Evolutionary conservation across 2,329 filamentous ascomycete genomes (phyloP), one percentile per base, ranked within the genome.

Genomic region (Penicillium sp.): DNA sequence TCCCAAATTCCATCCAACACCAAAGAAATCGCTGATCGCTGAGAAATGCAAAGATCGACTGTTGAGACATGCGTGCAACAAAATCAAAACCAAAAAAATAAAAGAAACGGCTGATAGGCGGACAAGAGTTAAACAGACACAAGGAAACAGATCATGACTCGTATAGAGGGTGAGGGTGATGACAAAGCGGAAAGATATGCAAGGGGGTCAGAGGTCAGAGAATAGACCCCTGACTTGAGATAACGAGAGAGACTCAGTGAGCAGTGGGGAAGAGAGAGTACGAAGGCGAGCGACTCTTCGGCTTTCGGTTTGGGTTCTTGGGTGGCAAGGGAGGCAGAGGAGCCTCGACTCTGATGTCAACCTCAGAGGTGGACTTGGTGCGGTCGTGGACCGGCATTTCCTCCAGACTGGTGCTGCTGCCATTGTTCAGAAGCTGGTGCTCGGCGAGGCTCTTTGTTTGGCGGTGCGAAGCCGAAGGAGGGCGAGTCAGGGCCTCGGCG

Each of bases 231-330:
- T 44, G 51, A 50, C 48, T 56, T 58, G 51, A 48, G 49, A 50
- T 52, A 39, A 45, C 24, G 31, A 50, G 46, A 44, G 10, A 47
- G 16, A 24, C 42, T 52, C 49, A 50, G 9, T 54, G 31, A 45
- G 59, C 59, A n/a, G 61, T 55, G 9, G 73, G 73, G 57, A 76
- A 76, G 42, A 76, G 69, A 39, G 76, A 78, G 60, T 78, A 78
- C 34, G 75, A 77, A n/a, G 74, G 67, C 3, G 57, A 63, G 40
- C 75, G 67, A 52, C 60, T 65, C 61, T 73, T 75, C 38, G 38
- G 5, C 52, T 67, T 68, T 42, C 71, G 63, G 56, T 64, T 62
- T 3, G 58, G 54, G 32, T 65, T 67, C 53, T 66, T 72, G 16
- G 59, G 50, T 21, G 68, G 61, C 43, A 68, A 53, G 7, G 63